Percentiles rank a stretch among this genome's conserved stretches.
phyloP scores from a whole-genome alignment of 2,329 filamentous ascomycete genomes.

The Cadophora luteo-olivacea region DNA sequence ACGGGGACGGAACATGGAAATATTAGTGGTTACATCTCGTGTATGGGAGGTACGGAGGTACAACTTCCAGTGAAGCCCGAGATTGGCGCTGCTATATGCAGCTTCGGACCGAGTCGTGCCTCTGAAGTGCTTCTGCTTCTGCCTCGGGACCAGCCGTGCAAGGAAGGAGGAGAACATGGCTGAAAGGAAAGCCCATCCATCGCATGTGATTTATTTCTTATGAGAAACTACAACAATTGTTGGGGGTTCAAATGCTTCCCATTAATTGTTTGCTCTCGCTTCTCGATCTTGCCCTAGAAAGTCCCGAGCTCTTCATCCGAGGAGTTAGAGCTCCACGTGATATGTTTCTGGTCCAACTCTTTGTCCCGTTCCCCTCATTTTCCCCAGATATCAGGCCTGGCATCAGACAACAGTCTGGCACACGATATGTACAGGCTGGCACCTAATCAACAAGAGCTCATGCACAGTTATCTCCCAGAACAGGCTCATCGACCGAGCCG shows the following conservation, averaged over 20 bases:
- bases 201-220: not conserved
- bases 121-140: conserved; percentile 13
- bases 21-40: not conserved
- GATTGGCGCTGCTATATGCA: not conserved
- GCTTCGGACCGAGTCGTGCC: conserved; percentile 14
- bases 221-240: not conserved
- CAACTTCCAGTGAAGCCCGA: not conserved
- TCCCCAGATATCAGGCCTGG: conserved; percentile 8
- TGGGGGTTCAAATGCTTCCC: not conserved
- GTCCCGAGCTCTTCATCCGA: not conserved
- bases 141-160: conserved; percentile 9
- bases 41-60: not conserved
- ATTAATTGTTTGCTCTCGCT: not conserved
- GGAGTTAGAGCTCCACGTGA: not conserved
- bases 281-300: not conserved
- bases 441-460: conserved; percentile 1
- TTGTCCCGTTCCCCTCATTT: conserved; percentile 17
- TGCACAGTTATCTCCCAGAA: conserved; percentile 19
- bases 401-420: conserved; percentile 2
- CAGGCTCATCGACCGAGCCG: conserved; percentile 6
- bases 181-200: not conserved
- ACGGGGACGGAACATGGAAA: not conserved
- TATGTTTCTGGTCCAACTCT: not conserved
- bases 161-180: not conserved
- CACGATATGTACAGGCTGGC: not conserved